phyloP scores from a whole-genome alignment of 2,329 filamentous ascomycete genomes.

The Grosmannia huntii region DNA sequence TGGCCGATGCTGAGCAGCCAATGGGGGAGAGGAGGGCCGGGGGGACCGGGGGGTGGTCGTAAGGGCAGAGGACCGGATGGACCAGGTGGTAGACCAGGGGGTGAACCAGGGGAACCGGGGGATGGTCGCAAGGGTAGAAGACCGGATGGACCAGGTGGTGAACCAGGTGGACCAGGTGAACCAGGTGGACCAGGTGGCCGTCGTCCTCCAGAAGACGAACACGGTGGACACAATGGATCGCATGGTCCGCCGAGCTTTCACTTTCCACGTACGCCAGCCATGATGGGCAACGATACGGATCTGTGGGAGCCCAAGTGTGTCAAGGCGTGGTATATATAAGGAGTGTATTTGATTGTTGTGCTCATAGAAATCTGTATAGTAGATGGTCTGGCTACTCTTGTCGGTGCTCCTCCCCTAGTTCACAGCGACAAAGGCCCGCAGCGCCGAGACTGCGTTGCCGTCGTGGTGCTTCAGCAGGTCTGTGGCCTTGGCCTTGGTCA shows the following conservation, averaged over 20 bases:
- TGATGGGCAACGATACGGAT: slow-evolving; percentile 17
- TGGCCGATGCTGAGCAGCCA: slow-evolving; percentile 26
- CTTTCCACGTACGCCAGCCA: slow-evolving; percentile 11
- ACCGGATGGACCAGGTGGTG: neutral
- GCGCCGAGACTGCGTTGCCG: slow-evolving; percentile 54
- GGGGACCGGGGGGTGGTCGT: too few relatives aligned
- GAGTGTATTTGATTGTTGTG: neutral
- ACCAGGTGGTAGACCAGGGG: neutral
- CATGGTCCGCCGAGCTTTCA: neutral
- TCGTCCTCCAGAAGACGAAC: neutral
- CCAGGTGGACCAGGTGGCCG: neutral
- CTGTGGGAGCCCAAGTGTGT: slow-evolving; percentile 19
- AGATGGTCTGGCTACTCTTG: too few relatives aligned
- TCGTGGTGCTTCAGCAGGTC: slow-evolving; percentile 62
- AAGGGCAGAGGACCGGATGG: neutral
- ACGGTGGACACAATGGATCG: slow-evolving; percentile 5
- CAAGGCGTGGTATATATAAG: slow-evolving; percentile 9
- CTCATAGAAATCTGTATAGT: neutral
- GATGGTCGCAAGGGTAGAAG: too few relatives aligned
- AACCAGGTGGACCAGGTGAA: neutral
- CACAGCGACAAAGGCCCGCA: slow-evolving; percentile 40
- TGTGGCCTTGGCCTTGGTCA: slow-evolving; percentile 59
- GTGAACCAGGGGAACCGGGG: too few relatives aligned
- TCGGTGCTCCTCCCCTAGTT: neutral
- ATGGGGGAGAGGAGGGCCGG: neutral